These are phyloP conservation scores for Lodderomyces jiufengensis DNA, from an alignment of 1,139 yeast species.

Conservation along the genomic window DNA sequence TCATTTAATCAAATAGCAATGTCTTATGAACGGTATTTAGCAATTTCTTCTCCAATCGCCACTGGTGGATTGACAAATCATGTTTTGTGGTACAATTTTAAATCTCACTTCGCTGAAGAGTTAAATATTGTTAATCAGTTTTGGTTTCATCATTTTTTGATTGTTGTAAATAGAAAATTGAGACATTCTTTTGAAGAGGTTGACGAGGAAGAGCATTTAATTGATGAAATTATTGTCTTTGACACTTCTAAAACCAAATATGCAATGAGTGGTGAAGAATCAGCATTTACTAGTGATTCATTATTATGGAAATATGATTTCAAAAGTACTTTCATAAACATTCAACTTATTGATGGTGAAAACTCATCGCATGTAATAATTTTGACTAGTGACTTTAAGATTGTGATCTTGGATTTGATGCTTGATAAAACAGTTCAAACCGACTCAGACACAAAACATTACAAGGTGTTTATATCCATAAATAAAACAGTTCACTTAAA, in stretches of 20 bases:
- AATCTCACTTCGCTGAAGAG: conserved; percentile 30
- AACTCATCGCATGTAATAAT: conserved; percentile 23
- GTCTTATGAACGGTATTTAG: conserved; percentile 27
- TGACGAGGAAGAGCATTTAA: conserved; percentile 16
- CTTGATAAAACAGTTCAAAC: conserved; percentile 10
- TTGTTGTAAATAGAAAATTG: conserved; percentile 30
- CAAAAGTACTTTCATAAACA: conserved; percentile 24
- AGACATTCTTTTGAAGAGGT: conserved; percentile 19
- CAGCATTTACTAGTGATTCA: conserved; percentile 37
- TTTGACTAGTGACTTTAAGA: conserved; percentile 28
- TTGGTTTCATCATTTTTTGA: conserved; percentile 34
- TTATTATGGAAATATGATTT: conserved; percentile 42
- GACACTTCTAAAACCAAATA: conserved; percentile 31
- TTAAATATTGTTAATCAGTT: conserved; percentile 36
- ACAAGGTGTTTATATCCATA: conserved; percentile 30
- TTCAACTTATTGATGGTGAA: conserved; percentile 13
- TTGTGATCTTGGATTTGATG: conserved; percentile 30
- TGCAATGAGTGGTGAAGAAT: conserved; percentile 35
- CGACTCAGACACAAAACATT: conserved; percentile 15
- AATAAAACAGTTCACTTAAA: conserved; percentile 36
- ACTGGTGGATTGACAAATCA: conserved; percentile 29
- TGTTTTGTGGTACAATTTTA: conserved; percentile 40
- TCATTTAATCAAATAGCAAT: conserved; percentile 28
- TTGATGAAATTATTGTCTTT: conserved; percentile 39
- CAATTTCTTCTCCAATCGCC: conserved; percentile 37